Percentiles rank a stretch among this genome's conserved stretches.
These are phyloP conservation scores for Penicillium argentinense DNA, from an alignment of 495 filamentous ascomycete genomes.

Conservation along the genomic window DNA sequence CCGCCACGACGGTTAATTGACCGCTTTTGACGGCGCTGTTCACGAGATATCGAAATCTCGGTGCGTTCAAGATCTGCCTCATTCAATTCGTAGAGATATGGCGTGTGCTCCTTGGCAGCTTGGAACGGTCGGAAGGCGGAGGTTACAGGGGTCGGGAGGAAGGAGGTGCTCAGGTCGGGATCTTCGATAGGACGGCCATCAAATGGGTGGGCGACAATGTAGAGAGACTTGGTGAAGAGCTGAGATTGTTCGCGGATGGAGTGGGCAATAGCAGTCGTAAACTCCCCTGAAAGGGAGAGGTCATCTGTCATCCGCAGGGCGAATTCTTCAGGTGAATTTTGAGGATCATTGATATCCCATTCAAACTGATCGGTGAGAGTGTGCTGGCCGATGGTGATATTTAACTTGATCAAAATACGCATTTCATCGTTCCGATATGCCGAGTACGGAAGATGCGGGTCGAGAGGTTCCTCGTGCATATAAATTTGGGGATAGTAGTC, in stretches of 20 bases:
- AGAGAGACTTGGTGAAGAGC: slow-evolving; percentile 89
- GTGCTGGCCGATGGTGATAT: slow-evolving; percentile 95
- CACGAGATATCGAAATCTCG: slow-evolving; percentile 87
- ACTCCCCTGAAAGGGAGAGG: slow-evolving; percentile 91
- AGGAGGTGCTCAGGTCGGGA: slow-evolving; percentile 77
- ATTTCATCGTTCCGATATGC: slow-evolving; percentile 99
- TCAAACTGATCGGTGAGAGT: slow-evolving; percentile 97
- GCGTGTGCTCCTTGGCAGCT: slow-evolving; percentile 87
- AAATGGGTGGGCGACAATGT: slow-evolving; percentile 89
- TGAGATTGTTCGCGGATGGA: slow-evolving; percentile 95
- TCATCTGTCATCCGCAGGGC: slow-evolving; percentile 85
- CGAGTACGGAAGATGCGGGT: slow-evolving; percentile 84
- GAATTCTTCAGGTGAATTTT: slow-evolving; percentile 93
- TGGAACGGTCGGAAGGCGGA: slow-evolving; percentile 85
- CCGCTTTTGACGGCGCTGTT: slow-evolving; percentile 90
- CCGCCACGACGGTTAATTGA: slow-evolving; percentile 92
- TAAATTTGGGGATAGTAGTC: slow-evolving; percentile 91
- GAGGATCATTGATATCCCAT: slow-evolving; percentile 96
- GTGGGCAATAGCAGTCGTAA: slow-evolving; percentile 95
- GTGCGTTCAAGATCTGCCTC: slow-evolving; percentile 87
- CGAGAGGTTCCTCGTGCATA: slow-evolving; percentile 86
- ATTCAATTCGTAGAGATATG: slow-evolving; percentile 90
- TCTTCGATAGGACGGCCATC: slow-evolving; percentile 93
- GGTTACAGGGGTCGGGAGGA: slow-evolving; percentile 80
- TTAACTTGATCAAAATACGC: slow-evolving; percentile 91